Conservation (phyloP, 441 rosid species). For the Populus tomentosa region DNA sequence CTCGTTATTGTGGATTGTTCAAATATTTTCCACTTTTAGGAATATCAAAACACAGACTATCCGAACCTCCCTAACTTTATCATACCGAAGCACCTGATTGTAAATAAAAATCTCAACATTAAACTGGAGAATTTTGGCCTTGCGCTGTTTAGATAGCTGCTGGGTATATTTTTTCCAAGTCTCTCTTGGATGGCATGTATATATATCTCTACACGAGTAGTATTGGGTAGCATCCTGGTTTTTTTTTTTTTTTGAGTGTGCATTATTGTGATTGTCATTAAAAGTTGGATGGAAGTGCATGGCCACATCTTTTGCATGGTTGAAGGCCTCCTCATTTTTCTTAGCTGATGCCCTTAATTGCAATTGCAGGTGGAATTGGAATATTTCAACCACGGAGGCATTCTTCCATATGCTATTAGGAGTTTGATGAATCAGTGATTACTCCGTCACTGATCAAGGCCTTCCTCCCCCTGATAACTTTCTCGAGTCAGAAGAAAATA, state of each 20-base stretch:
- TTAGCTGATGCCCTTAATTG: background rate
- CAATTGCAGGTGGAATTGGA: constrained; percentile 82
- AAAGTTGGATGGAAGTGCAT: too few species aligned
- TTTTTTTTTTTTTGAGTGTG: too few species aligned
- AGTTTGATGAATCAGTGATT: constrained; percentile 54
- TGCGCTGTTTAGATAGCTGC: too few species aligned
- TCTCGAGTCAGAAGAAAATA: constrained; percentile 17
- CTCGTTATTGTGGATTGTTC: background rate
- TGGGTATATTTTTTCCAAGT: background rate
- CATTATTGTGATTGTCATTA: background rate
- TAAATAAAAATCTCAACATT: too few species aligned
- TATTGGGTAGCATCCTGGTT: too few species aligned
- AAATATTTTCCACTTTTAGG: background rate
- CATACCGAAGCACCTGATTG: background rate
- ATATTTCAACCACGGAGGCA: constrained; percentile 84
- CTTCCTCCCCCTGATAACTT: constrained; percentile 9
- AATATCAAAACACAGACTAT: background rate
- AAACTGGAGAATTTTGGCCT: too few species aligned
- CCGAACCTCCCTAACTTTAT: background rate
- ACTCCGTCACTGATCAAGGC: background rate
- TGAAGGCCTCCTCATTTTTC: background rate
- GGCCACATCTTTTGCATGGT: background rate
- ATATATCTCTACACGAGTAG: too few species aligned
- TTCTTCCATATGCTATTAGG: constrained; percentile 83
- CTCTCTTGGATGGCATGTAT: too few species aligned